Evolutionary conservation across 2,329 filamentous ascomycete genomes (phyloP).

Genomic region (Tolypocladium cylindrosporum): DNA sequence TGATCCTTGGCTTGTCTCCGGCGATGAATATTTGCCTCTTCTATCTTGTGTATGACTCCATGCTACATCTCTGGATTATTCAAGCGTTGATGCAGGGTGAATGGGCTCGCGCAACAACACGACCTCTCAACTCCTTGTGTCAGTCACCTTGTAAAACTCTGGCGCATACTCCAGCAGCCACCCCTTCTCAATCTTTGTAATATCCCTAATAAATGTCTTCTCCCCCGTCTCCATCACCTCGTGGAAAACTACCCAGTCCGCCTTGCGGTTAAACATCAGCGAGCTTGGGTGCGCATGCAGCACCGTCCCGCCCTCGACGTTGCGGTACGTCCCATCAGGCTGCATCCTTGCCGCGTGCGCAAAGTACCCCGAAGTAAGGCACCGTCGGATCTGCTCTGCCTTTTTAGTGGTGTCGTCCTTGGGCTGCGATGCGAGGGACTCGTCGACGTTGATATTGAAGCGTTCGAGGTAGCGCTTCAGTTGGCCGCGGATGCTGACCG

Average conservation of each 20-base stretch:
- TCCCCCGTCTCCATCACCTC: slow-evolving; percentile 82
- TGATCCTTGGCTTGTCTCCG: too few species aligned
- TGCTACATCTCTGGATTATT: not conserved
- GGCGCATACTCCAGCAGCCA: slow-evolving; percentile 88
- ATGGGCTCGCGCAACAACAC: not conserved
- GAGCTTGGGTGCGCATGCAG: slow-evolving; percentile 86
- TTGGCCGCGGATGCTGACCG: slow-evolving; percentile 78
- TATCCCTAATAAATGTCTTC: slow-evolving; percentile 83
- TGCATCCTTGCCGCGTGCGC: slow-evolving; percentile 91
- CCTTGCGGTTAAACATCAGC: slow-evolving; percentile 92
- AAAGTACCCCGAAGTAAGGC: slow-evolving; percentile 85
- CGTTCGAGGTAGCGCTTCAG: slow-evolving; percentile 79
- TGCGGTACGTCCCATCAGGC: slow-evolving; percentile 79
- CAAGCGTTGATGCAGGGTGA: not conserved
- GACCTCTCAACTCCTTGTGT: slow-evolving; percentile 11
- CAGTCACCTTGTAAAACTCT: slow-evolving; percentile 61
- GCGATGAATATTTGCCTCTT: not conserved
- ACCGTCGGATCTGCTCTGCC: slow-evolving; percentile 69
- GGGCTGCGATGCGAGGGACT: slow-evolving; percentile 37
- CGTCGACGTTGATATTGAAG: slow-evolving; percentile 63
- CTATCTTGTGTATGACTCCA: not conserved
- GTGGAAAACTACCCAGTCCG: slow-evolving; percentile 93
- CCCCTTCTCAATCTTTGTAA: slow-evolving; percentile 87
- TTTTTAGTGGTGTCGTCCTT: slow-evolving; percentile 24
- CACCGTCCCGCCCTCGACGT: slow-evolving; percentile 67